Evolutionary conservation across 2,329 filamentous ascomycete species (phyloP), one percentile per base, ranked within the genome.

Genomic region (Ascochyta fabae): DNA sequence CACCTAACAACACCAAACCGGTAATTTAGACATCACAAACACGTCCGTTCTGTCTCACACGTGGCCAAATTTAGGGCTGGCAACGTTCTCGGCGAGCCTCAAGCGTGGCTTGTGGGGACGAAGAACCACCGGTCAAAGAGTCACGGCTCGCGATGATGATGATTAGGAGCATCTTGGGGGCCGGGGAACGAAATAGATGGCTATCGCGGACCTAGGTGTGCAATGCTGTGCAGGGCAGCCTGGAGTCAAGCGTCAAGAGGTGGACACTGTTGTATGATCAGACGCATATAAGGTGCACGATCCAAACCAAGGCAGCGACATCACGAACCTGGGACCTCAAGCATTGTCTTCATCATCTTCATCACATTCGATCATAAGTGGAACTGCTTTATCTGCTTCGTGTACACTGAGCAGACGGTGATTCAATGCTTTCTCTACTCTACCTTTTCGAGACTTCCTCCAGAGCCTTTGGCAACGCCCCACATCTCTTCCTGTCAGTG

Each of bases 31-130:
- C 42, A 33, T 34, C 12, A 39, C 38, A 39, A 6, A 38, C 1
- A 43, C 10, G 39, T 34, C 22, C 16, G 35, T 24, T 19, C n/a
- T 44, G 53, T 52, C 48, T 52, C 35, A 47, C 39, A n/a, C n/a
- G 26, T 41, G 27, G 27, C 48, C 26, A 45, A 29, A 29, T 22
- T 12, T 47, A 40, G 46, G 48, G 53, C 48, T 29, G n/a, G 16
- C 48, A 34, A 41, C 19, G 39, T 44, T 48, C 48, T 48, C 34
- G 53, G 40, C 19, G 40, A 48, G 53, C 40, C 48, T 57, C 48
- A 52, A 52, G 48, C 44, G 53, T 52, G 53, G 39, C 53, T 48
- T 39, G 43, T 57, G 44, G 47, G 47, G 47, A 52, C 27, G 44
- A 39, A 40, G 29, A 24, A 40, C 26, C 39, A 33, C 40, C 39